Percentiles rank a stretch among this genome's conserved stretches.
These are phyloP conservation scores for Blastosporella zonata DNA, from an alignment of 1,284 basidiomycete genomes.

Conservation along the genomic window DNA sequence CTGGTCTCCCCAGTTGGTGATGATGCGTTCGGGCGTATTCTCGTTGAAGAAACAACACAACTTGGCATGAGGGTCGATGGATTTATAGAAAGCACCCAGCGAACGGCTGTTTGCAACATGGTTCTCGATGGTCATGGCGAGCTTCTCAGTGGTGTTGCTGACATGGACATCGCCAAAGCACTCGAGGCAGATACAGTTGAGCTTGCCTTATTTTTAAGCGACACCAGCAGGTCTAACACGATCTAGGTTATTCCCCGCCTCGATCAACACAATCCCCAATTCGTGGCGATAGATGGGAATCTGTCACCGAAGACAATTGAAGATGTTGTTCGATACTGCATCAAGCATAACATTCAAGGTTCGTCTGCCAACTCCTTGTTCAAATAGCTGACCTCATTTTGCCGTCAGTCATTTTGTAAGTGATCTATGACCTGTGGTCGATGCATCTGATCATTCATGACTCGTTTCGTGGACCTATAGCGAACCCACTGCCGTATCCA, in stretches of 20 bases:
- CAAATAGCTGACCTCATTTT: not conserved
- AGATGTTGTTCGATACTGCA: slow-evolving; percentile 50
- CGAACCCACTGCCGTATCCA: slow-evolving; percentile 86
- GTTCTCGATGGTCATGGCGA: slow-evolving; percentile 72
- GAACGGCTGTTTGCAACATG: slow-evolving; percentile 84
- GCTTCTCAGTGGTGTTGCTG: slow-evolving; percentile 83
- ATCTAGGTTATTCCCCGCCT: slow-evolving; percentile 44
- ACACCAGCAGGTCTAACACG: not conserved
- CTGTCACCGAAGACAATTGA: slow-evolving; percentile 54
- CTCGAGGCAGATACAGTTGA: slow-evolving; percentile 50
- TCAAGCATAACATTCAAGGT: slow-evolving; percentile 50
- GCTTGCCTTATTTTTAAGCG: slow-evolving; percentile 8
- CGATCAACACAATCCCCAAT: slow-evolving; percentile 41
- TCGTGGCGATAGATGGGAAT: slow-evolving; percentile 87
- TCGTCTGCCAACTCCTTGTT: slow-evolving; percentile 24
- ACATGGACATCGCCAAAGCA: slow-evolving; percentile 76
- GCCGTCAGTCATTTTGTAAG: slow-evolving; percentile 59
- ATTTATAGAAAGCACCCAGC: slow-evolving; percentile 44
- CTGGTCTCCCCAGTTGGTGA: slow-evolving; percentile 64
- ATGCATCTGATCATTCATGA: slow-evolving; percentile 5
- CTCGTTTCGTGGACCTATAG: slow-evolving; percentile 30
- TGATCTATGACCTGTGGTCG: slow-evolving; percentile 11
- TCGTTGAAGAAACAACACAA: slow-evolving; percentile 52
- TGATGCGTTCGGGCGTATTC: slow-evolving; percentile 69
- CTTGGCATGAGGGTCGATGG: slow-evolving; percentile 85